These are phyloP conservation scores for Triangularia verruculosa DNA, from an alignment of 2,329 filamentous ascomycete species.

Conservation along the genomic window DNA sequence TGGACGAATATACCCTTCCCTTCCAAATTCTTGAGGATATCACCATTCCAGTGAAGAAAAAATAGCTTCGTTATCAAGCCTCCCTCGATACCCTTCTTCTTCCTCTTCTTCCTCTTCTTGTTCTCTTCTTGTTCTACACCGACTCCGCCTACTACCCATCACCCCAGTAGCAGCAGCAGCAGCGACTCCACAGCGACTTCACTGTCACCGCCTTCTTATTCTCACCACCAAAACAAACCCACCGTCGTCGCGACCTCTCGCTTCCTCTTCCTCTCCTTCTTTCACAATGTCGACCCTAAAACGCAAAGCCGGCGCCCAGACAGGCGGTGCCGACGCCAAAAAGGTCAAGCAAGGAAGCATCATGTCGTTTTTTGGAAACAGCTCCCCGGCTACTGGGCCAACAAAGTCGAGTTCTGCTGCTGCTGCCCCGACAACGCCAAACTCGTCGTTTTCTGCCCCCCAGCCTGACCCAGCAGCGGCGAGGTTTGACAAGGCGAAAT, in stretches of 20 bases:
- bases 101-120: background rate
- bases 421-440: conserved; percentile 4
- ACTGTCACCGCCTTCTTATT: background rate
- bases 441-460: conserved; percentile 13
- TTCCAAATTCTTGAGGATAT: background rate
- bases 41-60: background rate
- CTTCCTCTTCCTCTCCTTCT: background rate
- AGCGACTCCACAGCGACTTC: background rate
- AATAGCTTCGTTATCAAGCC: background rate
- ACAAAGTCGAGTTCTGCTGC: conserved; percentile 18
- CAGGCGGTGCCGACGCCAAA: conserved; percentile 60
- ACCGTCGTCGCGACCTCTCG: conserved; percentile 1
- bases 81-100: background rate
- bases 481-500: conserved; percentile 85
- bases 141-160: background rate
- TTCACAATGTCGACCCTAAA: conserved; percentile 57
- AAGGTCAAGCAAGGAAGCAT: conserved; percentile 74
- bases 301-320: conserved; percentile 58
- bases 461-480: conserved; percentile 33
- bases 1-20: background rate
- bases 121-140: background rate
- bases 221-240: conserved; percentile 8
- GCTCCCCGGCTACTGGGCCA: conserved; percentile 27
- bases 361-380: conserved; percentile 83
- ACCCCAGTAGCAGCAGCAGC: no score